Evolutionary conservation across 352 stramenopile genomes (phyloP).

Genomic region (Globisporangium mamillatum): DNA sequence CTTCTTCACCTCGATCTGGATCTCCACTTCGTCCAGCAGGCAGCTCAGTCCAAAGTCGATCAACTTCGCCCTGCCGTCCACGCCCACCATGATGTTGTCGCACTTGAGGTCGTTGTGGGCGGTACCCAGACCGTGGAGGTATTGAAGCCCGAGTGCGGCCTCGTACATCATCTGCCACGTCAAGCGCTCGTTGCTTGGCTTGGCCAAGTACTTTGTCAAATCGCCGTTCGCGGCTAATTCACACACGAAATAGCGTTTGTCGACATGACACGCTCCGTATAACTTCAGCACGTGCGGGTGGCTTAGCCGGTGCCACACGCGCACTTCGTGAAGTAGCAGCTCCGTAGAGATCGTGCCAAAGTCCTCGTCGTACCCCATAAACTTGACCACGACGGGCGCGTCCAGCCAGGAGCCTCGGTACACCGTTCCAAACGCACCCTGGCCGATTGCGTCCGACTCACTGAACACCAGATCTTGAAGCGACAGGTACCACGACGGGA

Average conservation of each 20-base stretch:
- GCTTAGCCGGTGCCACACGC: neutral
- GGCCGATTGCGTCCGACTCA: neutral
- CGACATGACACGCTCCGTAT: neutral
- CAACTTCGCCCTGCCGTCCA: neutral
- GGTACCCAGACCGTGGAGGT: neutral
- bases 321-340: neutral
- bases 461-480: neutral
- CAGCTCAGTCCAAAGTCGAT: neutral
- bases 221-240: neutral
- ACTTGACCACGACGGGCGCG: neutral
- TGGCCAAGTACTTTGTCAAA: neutral
- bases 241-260: neutral
- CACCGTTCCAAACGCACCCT: neutral
- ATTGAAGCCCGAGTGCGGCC: no score
- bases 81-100: conserved; percentile 24
- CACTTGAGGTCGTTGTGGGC: conserved; percentile 26
- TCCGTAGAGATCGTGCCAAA: neutral
- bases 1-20: neutral
- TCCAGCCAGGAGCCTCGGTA: neutral
- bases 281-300: neutral
- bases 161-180: neutral
- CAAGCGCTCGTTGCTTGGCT: neutral
- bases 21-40: neutral
- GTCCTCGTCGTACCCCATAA: neutral
- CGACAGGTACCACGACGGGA: neutral